These are phyloP conservation scores for Penicillium sclerotiorum DNA, from an alignment of 2,329 filamentous ascomycete species.

Conservation along the genomic window DNA sequence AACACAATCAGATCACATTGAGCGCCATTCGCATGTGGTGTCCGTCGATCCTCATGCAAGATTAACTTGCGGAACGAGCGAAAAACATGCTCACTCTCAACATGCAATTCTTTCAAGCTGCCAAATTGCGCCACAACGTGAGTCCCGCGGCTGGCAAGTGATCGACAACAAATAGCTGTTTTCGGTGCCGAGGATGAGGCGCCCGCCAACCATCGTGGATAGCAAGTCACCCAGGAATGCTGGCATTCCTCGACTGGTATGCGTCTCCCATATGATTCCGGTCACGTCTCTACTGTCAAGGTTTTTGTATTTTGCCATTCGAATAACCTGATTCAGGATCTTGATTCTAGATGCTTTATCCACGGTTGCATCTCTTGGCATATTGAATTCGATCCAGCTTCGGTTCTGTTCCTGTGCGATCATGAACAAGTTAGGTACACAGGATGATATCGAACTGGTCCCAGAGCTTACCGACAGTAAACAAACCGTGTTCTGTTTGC, in stretches of 20 bases:
- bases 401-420: not conserved
- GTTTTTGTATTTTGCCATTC: not conserved
- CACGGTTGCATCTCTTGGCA: slow-evolving; percentile 2
- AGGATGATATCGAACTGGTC: no score
- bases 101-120: not conserved
- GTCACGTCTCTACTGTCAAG: not conserved
- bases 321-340: not conserved
- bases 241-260: slow-evolving; percentile 15
- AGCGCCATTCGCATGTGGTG: no score
- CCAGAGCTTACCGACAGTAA: no score
- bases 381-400: no score
- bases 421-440: not conserved
- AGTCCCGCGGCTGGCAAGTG: not conserved
- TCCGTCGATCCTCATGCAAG: no score
- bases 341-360: not conserved
- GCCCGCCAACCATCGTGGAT: not conserved
- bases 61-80: no score
- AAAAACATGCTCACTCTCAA: not conserved
- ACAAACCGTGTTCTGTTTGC: no score
- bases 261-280: not conserved
- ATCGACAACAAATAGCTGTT: slow-evolving; percentile 5
- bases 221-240: slow-evolving; percentile 12
- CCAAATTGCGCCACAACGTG: not conserved
- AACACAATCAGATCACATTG: no score
- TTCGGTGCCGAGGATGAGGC: slow-evolving; percentile 5